Evolutionary conservation across 78 protist species (phyloP), one percentile per base, ranked within the genome.

Genomic region (Dictyostelium citrinum): DNA sequence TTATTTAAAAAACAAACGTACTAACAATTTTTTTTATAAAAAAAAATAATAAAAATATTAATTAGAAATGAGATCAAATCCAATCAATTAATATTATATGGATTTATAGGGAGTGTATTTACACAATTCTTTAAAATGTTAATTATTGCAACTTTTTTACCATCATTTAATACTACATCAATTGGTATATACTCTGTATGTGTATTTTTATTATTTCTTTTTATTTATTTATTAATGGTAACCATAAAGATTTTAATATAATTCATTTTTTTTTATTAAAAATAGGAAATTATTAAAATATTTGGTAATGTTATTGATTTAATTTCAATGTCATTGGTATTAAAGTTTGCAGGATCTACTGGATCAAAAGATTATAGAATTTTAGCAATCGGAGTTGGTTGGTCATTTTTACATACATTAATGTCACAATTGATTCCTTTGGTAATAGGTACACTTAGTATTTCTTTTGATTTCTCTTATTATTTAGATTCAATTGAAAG

Each of bases 121-220:
- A 84, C 91, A 12, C 91, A 84, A 24, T 14, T 84, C 3, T 33
- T 61, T 17, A 74, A 74, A 43, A 84, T 84, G 91, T 72, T 84
- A 35, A 46, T 84, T 9, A 35, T 84, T 5, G 91, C 82, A 41
- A 84, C 91, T 1, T 84, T 84, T 29, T 37, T 74, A n/a, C 76
- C 91, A 84, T 74, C 91, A 3, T 84, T 72, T 55, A 81, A 84
- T 37, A n/a, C 91, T 16, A 12, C 75, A 0, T 72, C 60, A 17
- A 51, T 74, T 49, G 60, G 60, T 49, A 16, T 49, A 16, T 49
- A 49, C 22, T 6, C 17, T 49, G 60, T 49, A 49, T 16, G 60
- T 49, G 5, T 45, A 45, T 7, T 4, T 49, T 39, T 39, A 39
- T 39, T 39, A 39, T 39, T 39, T 5, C 43, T 39, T 39, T 5